Conservation (phyloP, 192 early-diverging fungal species). For the Spizellomyces sp. region DNA sequence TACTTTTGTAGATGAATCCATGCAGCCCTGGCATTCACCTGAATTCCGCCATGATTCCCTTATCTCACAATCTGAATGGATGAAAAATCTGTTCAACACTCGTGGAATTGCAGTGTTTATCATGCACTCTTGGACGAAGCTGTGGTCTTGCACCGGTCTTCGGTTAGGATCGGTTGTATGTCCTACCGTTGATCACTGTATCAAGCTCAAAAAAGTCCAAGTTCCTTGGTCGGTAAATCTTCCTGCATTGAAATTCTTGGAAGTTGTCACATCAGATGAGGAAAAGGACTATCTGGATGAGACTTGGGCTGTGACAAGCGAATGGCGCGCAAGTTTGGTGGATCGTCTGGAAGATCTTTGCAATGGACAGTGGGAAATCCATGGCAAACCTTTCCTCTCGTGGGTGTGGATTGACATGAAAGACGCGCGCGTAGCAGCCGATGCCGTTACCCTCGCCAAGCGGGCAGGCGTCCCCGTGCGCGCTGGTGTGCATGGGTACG, state of each 20-base stretch:
- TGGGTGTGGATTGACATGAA: constrained; percentile 87
- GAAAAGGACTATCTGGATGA: constrained; percentile 63
- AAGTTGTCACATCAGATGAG: constrained; percentile 71
- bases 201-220: constrained; percentile 75
- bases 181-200: constrained; percentile 74
- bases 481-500: constrained; percentile 76
- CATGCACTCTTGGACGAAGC: constrained; percentile 94
- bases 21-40: constrained; percentile 90
- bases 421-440: constrained; percentile 57
- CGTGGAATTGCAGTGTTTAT: constrained; percentile 78
- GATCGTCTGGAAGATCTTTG: not conserved
- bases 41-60: constrained; percentile 83
- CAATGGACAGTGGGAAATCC: constrained; percentile 59
- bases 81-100: constrained; percentile 58
- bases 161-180: constrained; percentile 87
- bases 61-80: constrained; percentile 70
- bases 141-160: constrained; percentile 91
- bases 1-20: constrained; percentile 72
- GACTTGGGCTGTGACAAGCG: constrained; percentile 77
- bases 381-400: constrained; percentile 76
- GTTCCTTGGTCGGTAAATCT: constrained; percentile 93
- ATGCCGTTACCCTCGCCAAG: constrained; percentile 67
- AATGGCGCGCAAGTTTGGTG: constrained; percentile 62
- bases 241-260: constrained; percentile 82
- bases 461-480: constrained; percentile 84